Evolutionary conservation across 208 protist genomes (phyloP).

Genomic region (Wallacemonas sp.): DNA sequence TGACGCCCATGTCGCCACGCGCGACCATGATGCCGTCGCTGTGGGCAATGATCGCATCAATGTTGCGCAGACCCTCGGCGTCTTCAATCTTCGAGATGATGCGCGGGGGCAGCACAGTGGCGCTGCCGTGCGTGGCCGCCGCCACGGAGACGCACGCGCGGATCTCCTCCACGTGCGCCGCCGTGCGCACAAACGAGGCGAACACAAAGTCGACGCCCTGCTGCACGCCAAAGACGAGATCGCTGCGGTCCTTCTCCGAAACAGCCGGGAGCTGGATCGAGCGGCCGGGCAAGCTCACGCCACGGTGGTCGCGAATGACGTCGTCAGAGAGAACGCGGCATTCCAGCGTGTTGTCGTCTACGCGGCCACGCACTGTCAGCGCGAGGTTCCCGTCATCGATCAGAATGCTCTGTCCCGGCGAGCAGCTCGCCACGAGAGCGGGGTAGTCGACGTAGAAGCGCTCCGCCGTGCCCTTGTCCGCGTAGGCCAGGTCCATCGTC

Average conservation of each 20-base stretch:
- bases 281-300: conserved; percentile 87
- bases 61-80: conserved; percentile 97
- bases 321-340: conserved; percentile 84
- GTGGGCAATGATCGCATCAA: conserved; percentile 97
- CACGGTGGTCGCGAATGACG: conserved; percentile 77
- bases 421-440: conserved; percentile 72
- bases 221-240: conserved; percentile 94
- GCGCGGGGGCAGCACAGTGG: conserved; percentile 72
- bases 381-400: conserved; percentile 97
- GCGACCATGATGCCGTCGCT: conserved; percentile 99
- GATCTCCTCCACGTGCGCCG: conserved; percentile 94
- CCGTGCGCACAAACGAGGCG: conserved; percentile 97
- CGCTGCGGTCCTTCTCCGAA: conserved; percentile 92
- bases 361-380: conserved; percentile 79
- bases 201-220: conserved; percentile 98
- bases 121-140: conserved; percentile 9
- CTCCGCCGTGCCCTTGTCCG: conserved; percentile 77
- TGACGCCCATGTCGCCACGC: conserved; percentile 98
- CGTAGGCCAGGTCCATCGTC: conserved; percentile 86
- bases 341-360: conserved; percentile 72
- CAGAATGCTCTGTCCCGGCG: conserved; percentile 88
- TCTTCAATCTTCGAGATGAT: conserved; percentile 99
- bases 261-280: conserved; percentile 87
- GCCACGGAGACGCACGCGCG: conserved; percentile 84
- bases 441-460: conserved; percentile 94